A percentile compares a stretch with the other conserved stretches of the same genome.
These are phyloP conservation scores for Tuber indicum DNA, from an alignment of 495 filamentous ascomycete species.

Conservation along the genomic window DNA sequence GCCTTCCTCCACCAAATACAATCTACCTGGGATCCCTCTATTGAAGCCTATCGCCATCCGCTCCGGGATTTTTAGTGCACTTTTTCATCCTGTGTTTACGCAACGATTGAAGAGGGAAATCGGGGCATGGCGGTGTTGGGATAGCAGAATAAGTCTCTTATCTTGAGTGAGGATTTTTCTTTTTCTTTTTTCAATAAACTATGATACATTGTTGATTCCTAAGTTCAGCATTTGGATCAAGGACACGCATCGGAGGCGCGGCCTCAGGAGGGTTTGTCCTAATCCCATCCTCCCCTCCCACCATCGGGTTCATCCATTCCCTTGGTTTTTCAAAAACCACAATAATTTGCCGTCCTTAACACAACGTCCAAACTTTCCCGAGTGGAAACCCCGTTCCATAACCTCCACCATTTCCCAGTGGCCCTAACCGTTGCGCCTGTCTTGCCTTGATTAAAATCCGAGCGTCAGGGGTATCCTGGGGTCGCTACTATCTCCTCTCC, in stretches of 20 bases:
- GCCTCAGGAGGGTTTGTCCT: background rate
- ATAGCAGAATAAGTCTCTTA: background rate
- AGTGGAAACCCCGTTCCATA: background rate
- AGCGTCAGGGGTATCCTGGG: background rate
- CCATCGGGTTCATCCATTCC: background rate
- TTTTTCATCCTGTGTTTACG: background rate
- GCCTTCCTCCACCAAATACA: background rate
- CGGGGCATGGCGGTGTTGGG: background rate
- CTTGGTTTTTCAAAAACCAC: background rate
- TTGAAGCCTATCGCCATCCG: background rate
- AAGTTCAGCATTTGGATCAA: background rate
- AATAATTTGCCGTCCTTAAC: background rate
- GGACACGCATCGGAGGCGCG: background rate
- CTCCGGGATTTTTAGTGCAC: background rate
- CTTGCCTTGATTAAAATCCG: background rate
- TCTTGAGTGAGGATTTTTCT: background rate
- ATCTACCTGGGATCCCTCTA: background rate
- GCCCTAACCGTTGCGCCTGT: background rate
- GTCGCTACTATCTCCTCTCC: background rate
- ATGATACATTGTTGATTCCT: background rate
- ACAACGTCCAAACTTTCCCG: background rate
- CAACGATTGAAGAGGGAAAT: background rate
- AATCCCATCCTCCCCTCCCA: background rate
- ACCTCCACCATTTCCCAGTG: background rate
- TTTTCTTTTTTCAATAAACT: background rate